Evolutionary conservation across 164 flowering plant species (phyloP).

Genomic region (Paratinospora sagittata): DNA sequence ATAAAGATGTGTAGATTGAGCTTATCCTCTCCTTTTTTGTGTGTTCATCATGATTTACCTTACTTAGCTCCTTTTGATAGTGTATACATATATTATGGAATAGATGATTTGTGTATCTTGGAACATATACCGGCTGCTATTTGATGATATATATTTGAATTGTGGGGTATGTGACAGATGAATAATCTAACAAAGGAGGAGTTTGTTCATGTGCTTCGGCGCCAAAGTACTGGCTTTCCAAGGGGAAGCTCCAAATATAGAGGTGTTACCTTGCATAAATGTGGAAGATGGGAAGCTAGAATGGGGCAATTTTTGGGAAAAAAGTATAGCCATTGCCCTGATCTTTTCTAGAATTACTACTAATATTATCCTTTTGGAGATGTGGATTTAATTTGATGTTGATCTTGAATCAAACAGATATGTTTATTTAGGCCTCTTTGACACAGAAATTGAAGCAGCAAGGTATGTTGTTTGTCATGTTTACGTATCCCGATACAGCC

Average conservation of each 20-base stretch:
- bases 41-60: neutral
- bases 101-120: neutral
- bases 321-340: slow-evolving; percentile 28
- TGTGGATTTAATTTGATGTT: neutral
- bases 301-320: slow-evolving; percentile 56
- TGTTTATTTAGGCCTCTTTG: slow-evolving; percentile 91
- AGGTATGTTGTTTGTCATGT: slow-evolving; percentile 56
- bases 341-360: too few relatives aligned
- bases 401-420: slow-evolving; percentile 44
- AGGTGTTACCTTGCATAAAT: slow-evolving; percentile 55
- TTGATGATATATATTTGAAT: neutral
- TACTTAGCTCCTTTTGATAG: neutral
- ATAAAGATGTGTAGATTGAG: too few relatives aligned
- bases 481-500: slow-evolving; percentile 32
- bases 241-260: slow-evolving; percentile 16
- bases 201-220: slow-evolving; percentile 12
- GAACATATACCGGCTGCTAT: neutral
- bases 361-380: too few relatives aligned
- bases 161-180: slow-evolving; percentile 5
- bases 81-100: neutral
- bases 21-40: neutral
- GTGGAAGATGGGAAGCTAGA: slow-evolving; percentile 59
- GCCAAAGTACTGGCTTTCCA: slow-evolving; percentile 8
- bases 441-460: slow-evolving; percentile 92
- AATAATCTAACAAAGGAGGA: slow-evolving; percentile 12